These are phyloP conservation scores for Xylaria curta DNA, from an alignment of 495 filamentous ascomycete genomes.

Conservation along the genomic window DNA sequence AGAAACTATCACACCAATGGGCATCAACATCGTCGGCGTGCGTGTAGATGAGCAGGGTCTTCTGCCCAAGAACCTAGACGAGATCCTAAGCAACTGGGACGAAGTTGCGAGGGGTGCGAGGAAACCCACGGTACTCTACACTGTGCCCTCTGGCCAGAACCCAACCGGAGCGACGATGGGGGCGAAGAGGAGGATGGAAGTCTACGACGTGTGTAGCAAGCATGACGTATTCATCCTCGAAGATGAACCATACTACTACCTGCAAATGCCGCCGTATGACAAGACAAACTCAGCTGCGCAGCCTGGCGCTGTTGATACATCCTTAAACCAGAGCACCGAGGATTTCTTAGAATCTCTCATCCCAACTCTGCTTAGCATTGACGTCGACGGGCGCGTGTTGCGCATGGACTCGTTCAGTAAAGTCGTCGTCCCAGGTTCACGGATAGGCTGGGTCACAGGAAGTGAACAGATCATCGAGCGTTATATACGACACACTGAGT, in stretches of 20 bases:
- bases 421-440: conserved; percentile 77
- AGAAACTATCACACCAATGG: conserved; percentile 80
- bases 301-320: conserved; percentile 28
- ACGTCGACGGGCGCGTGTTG: conserved; percentile 68
- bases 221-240: conserved; percentile 90
- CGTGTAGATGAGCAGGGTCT: conserved; percentile 81
- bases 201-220: conserved; percentile 79
- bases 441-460: conserved; percentile 80
- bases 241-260: conserved; percentile 96
- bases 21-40: conserved; percentile 73
- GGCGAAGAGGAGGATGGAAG: conserved; percentile 63
- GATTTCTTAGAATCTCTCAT: conserved; percentile 59
- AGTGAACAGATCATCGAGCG: conserved; percentile 83
- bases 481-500: conserved; percentile 78
- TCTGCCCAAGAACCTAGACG: conserved; percentile 68
- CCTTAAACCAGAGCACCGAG: conserved; percentile 30
- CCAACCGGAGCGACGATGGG: conserved; percentile 88
- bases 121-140: conserved; percentile 83
- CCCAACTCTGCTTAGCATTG: conserved; percentile 71
- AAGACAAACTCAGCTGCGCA: conserved; percentile 38
- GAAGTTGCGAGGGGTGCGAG: conserved; percentile 57
- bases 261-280: conserved; percentile 89
- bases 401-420: conserved; percentile 86
- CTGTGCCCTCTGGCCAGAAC: conserved; percentile 87
- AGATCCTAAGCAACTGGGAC: conserved; percentile 72